Percentiles rank a stretch among this genome's conserved stretches.
Evolutionary conservation across 441 rosid genomes (phyloP).

Genomic region (Sinapis alba): DNA sequence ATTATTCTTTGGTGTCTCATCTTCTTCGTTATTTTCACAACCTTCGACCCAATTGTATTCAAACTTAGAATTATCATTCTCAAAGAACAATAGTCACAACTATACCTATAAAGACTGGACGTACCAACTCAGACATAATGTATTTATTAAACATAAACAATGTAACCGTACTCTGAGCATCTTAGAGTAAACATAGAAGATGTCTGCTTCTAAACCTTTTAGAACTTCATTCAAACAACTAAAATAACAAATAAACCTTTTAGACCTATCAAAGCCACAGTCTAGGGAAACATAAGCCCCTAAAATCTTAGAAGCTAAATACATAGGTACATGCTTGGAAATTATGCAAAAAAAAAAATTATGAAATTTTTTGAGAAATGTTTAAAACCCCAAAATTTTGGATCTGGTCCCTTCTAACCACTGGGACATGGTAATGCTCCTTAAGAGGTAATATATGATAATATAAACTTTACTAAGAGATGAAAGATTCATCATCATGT

Average conservation of each 20-base stretch:
- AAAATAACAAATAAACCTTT: too few species aligned
- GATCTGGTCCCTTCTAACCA: conserved; percentile 37
- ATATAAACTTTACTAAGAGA: conserved; percentile 7
- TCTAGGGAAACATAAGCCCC: background rate
- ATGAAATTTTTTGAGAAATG: background rate
- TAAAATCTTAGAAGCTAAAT: too few species aligned
- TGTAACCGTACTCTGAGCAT: too few species aligned
- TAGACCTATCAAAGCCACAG: conserved; percentile 71
- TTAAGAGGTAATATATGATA: conserved; percentile 57
- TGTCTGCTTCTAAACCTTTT: conserved; percentile 84
- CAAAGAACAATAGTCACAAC: too few species aligned
- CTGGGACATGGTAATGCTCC: conserved; percentile 92
- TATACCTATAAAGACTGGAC: too few species aligned
- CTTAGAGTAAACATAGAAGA: too few species aligned
- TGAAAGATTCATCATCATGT: background rate
- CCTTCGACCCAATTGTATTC: background rate
- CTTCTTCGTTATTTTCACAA: background rate
- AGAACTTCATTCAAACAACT: too few species aligned
- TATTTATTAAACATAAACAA: too few species aligned
- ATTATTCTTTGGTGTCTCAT: background rate
- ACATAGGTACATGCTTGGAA: too few species aligned
- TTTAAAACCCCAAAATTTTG: background rate
- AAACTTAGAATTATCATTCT: too few species aligned
- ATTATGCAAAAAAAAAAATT: too few species aligned
- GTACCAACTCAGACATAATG: too few species aligned